Evolutionary conservation across 176 grass and related monocot genomes (phyloP), one percentile per base, ranked within the genome.

Genomic region (Zizania latifolia): DNA sequence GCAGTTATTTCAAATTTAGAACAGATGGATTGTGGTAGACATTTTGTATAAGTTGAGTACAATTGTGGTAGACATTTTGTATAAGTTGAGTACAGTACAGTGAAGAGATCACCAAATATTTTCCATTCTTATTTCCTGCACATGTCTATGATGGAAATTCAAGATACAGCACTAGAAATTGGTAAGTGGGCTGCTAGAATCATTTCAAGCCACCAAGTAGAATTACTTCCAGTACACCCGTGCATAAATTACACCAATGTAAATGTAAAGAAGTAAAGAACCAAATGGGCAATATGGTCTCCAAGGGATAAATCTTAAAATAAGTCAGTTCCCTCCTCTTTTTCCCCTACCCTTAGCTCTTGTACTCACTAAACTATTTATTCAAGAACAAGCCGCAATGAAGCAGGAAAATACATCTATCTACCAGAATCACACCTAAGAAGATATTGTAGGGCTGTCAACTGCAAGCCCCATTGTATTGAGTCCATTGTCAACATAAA

Each of bases 401-500:
- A 62, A 70, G 48, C 62, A 57, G 86, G 60, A 70, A 70, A 54
- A 4, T 5, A 2, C 36, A 23, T 65, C 45, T 56, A 71, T 14
- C 72, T 72, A 87, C 59, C 13, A 27, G 33, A 48, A 23, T 23
- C 37, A 57, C 58, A 16, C 39, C 78, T 87, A 92, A 6, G 78
- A 65, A 6, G 74, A 61, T 54, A 97, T 58, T 0, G 88, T 50
- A 19, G 94, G 91, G 71, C 94, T 93, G 80, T 97, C 94, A 14
- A 86, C 27, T 14, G 94, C 94, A 39, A 97, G 50, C 1, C 91
- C 94, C 91, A 97, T 92, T 10, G 88, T 93, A 43, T 93, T 90
- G 17, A 97, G 81, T 33, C 94, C 94, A 24, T 97, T 97, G 85
- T 97, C 94, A 0, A 91, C 94, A 74, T 93, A 97, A 36, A 97